A percentile compares a stretch with the other conserved stretches of the same genome.
phyloP scores from a whole-genome alignment of 2,329 filamentous ascomycete genomes.

The Sporothrix sp. region DNA sequence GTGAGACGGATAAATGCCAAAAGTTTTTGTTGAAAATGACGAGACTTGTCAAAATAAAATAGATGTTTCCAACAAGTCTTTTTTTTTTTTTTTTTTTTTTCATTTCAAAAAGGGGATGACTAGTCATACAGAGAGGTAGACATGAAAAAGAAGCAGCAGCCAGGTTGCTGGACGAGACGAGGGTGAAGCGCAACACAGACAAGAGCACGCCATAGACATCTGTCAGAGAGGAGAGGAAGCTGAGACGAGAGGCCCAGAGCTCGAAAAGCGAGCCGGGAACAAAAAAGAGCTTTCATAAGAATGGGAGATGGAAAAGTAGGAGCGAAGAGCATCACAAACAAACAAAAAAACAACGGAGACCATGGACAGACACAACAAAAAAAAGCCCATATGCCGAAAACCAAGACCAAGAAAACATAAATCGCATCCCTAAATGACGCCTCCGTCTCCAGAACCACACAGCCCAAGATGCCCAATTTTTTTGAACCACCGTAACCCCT shows the following conservation, averaged over 20 bases:
- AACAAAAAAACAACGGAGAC: background rate
- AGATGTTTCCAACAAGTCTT: background rate
- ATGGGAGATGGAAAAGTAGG: no score
- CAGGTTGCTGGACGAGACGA: no score
- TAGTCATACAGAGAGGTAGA: background rate
- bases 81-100: background rate
- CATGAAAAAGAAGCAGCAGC: no score
- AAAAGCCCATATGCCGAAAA: background rate
- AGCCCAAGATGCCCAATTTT: constrained; percentile 2
- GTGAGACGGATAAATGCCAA: no score
- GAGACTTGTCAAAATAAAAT: background rate
- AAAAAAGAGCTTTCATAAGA: background rate
- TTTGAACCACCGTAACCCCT: background rate
- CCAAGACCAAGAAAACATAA: background rate
- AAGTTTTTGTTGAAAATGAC: background rate
- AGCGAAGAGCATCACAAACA: no score
- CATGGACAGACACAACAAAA: background rate
- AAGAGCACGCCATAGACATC: no score
- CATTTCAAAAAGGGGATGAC: background rate
- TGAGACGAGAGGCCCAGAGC: no score
- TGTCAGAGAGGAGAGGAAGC: no score
- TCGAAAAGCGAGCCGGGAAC: background rate
- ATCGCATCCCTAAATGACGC: no score
- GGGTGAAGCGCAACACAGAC: no score
- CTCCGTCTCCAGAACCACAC: background rate